Evolutionary conservation across 2,329 filamentous ascomycete species (phyloP).

Genomic region (Pestalotiopsis sp.): DNA sequence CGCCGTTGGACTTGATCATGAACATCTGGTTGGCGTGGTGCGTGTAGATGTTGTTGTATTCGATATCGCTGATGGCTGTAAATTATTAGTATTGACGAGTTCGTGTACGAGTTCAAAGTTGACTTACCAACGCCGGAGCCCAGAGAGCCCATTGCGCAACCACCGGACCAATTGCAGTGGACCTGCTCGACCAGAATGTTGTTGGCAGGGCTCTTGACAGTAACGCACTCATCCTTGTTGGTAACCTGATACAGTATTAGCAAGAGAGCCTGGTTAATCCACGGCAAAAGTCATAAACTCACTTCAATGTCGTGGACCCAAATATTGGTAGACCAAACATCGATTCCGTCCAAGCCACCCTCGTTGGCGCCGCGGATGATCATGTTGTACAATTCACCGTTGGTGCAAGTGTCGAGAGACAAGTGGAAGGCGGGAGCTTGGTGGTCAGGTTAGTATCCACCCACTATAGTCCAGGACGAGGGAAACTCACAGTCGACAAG

Average conservation of each 20-base stretch:
- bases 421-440: constrained; percentile 42
- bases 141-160: constrained; percentile 60
- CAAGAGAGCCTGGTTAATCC: too few species aligned
- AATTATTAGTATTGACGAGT: neutral
- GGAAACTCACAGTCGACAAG: constrained; percentile 43
- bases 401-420: constrained; percentile 45
- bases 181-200: constrained; percentile 62
- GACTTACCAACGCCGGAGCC: constrained; percentile 39
- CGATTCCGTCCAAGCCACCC: constrained; percentile 57
- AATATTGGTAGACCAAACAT: constrained; percentile 55
- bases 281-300: too few species aligned
- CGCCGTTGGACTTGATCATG: constrained; percentile 65
- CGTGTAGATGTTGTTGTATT: constrained; percentile 61
- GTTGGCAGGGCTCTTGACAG: constrained; percentile 53
- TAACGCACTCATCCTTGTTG: constrained; percentile 63
- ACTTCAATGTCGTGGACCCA: constrained; percentile 57
- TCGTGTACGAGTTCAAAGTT: neutral
- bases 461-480: too few species aligned
- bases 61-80: constrained; percentile 49
- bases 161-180: constrained; percentile 62
- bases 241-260: constrained; percentile 39
- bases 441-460: neutral
- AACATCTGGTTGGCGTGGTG: constrained; percentile 64
- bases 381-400: constrained; percentile 53
- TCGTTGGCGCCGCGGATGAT: constrained; percentile 47